phyloP scores from a whole-genome alignment of 2,329 filamentous ascomycete genomes.

The Cytospora schulzeri region DNA sequence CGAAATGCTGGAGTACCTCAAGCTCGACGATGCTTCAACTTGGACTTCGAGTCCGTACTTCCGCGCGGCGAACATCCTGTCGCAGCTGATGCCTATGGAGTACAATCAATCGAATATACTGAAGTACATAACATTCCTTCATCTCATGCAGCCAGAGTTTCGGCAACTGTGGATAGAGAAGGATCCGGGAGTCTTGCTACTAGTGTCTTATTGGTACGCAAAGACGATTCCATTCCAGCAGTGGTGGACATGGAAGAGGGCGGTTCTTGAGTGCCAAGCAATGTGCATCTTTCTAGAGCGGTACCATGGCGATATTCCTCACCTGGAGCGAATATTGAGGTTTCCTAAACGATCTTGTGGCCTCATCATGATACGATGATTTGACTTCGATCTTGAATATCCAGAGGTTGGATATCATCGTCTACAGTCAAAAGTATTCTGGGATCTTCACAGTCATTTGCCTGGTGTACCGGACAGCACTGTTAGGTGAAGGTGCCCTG shows the following conservation, averaged over 20 bases:
- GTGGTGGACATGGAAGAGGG: slow-evolving; percentile 53
- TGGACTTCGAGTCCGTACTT: slow-evolving; percentile 38
- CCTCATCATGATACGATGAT: neutral
- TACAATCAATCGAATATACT: slow-evolving; percentile 45
- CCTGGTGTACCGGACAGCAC: too few relatives aligned
- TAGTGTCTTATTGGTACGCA: slow-evolving; percentile 61
- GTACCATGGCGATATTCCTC: slow-evolving; percentile 25
- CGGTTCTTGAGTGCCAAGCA: slow-evolving; percentile 51
- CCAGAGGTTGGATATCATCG: too few relatives aligned
- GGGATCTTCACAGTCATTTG: too few relatives aligned
- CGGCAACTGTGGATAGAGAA: slow-evolving; percentile 49
- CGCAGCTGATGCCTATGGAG: slow-evolving; percentile 40
- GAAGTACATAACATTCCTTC: slow-evolving; percentile 50
- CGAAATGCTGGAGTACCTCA: slow-evolving; percentile 37
- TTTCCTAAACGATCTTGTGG: slow-evolving; percentile 28
- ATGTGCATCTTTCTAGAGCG: slow-evolving; percentile 46
- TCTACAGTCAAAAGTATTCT: too few relatives aligned
- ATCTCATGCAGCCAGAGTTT: slow-evolving; percentile 47
- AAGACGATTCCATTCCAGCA: slow-evolving; percentile 43
- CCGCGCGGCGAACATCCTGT: slow-evolving; percentile 40
- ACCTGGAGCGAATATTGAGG: slow-evolving; percentile 26
- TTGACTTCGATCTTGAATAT: too few relatives aligned
- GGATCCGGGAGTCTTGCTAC: slow-evolving; percentile 54
- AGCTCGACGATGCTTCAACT: slow-evolving; percentile 30
- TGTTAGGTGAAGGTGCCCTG: too few relatives aligned